Evolutionary conservation across 1,284 basidiomycete genomes (phyloP), one percentile per base, ranked within the genome.

Genomic region (Naganishia liquefaciens): DNA sequence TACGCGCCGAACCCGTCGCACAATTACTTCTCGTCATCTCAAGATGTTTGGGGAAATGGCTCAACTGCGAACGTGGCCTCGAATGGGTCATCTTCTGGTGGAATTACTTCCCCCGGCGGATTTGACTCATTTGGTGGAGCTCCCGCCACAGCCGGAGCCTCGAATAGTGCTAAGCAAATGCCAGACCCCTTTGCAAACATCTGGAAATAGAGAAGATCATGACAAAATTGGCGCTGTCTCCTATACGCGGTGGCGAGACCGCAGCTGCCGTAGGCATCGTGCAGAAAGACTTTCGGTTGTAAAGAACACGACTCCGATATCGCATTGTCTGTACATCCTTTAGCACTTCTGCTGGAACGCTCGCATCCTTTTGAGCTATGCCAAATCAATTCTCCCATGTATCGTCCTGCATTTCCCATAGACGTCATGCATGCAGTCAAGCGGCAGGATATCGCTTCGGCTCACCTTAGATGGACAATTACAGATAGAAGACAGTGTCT

Each of bases 181-280:
- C 62, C 49, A 40, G 67, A 68, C 51, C 67, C 67, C 15, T 68
- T 68, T 43, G 57, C 52, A 42, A 60, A 68, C 47, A 68, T 68
- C 46, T 68, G 67, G 67, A 63, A 68, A 23, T 68, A 58, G 51
- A 5, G n/a, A 37, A 37, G 0, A 37, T 37, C 33, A 7, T 37
- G 33, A 37, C 33, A 37, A 10, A 13, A 37, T 37, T 37, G 10
- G 33, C 33, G 33, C 33, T 37, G 33, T 13, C 33, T 7, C 13
- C 33, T n/a, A n/a, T n/a, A 37, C 2, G 33, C 10, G 10, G 33
- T 33, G 33, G 7, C 9, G 13, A 13, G 33, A 37, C 33, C 6
- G 33, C 7, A 13, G 33, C 7, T 13, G 33, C 6, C 13, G 33
- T 7, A 13, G 33, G 7, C 9, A 37, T 4, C 33, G 33, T 13